Percentiles rank a stretch among this genome's conserved stretches.
Conservation (phyloP, 169 alveolate species). For the Cryptosporidium muris region DNA sequence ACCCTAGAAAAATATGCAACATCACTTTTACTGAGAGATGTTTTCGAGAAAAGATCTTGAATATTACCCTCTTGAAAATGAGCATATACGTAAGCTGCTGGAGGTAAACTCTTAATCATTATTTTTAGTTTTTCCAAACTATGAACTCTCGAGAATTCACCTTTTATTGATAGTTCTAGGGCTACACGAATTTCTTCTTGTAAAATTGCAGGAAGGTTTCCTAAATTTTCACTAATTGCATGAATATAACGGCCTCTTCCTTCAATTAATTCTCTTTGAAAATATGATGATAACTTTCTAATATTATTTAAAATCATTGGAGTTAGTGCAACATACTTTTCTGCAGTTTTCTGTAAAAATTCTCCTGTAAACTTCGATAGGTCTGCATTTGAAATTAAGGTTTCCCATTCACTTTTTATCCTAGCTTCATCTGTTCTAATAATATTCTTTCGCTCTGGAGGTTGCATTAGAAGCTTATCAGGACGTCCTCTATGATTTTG, state of each 20-base stretch:
- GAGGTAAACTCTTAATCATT: conserved; percentile 37
- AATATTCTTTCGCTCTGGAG: not conserved
- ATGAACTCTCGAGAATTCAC: conserved; percentile 9
- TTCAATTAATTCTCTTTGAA: conserved; percentile 5
- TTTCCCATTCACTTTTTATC: conserved; percentile 8
- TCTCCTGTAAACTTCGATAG: conserved; percentile 3
- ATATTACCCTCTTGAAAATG: conserved; percentile 37
- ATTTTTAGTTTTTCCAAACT: conserved; percentile 38
- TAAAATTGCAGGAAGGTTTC: conserved; percentile 30
- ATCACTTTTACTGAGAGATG: conserved; percentile 14
- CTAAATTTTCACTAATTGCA: conserved; percentile 2
- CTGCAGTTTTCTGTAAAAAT: conserved; percentile 3
- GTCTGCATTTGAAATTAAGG: conserved; percentile 35
- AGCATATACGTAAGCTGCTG: not conserved
- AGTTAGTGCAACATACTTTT: conserved; percentile 46
- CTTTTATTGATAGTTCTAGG: conserved; percentile 13
- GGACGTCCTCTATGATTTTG: conserved; percentile 44
- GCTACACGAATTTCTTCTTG: conserved; percentile 26
- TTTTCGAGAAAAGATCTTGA: not conserved
- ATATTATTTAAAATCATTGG: conserved; percentile 7
- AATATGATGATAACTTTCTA: not conserved
- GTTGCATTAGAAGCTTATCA: conserved; percentile 3
- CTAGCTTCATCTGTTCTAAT: not conserved
- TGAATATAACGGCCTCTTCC: not conserved
- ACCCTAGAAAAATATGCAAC: conserved; percentile 11